Evolutionary conservation across 2,329 filamentous ascomycete genomes (phyloP), one percentile per base, ranked within the genome.

Genomic region (Fusarium sulawesiense): DNA sequence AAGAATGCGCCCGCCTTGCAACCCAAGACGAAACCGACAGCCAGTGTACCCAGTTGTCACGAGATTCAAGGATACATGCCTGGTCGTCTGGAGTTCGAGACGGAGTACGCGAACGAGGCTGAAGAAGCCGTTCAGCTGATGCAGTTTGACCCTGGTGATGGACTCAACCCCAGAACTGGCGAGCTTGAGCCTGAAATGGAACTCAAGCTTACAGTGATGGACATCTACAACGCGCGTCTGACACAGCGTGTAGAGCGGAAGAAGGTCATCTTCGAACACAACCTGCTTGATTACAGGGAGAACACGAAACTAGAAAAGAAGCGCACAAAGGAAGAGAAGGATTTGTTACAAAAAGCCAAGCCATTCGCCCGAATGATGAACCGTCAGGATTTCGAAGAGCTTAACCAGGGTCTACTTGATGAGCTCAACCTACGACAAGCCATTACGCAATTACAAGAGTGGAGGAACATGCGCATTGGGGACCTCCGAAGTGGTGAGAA

Each of bases 11-110:
- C 93, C 1, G 91, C 93, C 1, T 87, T 94, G 40, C 92, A 93
- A 25, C 93, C 95, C 3, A 97, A 98, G 81, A 94, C 95, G 74
- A 98, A 98, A 77, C 96, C 96, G 0, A 98, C 95, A 0, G 94
- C 94, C 11, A 97, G 93, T 83, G 94, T 98, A 4, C 96, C 96
- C 1, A 92, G 94, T 34, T 99, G 96, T 79, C 96, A 99, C 83
- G 96, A 99, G 80, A 96, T 99, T 40, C 94, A 98, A 80, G 96
- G 96, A 5, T 99, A 97, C 79, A 99, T 99, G 96, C 96, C 96
- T 5, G 96, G 96, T 46, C 93, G 96, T 42, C 82, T 99, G 70
- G 96, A 99, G 77, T 99, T 99, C 70, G 96, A 99, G 84, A 98
- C 93, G 0, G 96, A 99, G 76, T 96, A 97, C 78, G 93, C 95